Base-by-base conservation (phyloP, 805 yeast genomes). In the Teunomyces panamensis region DNA sequence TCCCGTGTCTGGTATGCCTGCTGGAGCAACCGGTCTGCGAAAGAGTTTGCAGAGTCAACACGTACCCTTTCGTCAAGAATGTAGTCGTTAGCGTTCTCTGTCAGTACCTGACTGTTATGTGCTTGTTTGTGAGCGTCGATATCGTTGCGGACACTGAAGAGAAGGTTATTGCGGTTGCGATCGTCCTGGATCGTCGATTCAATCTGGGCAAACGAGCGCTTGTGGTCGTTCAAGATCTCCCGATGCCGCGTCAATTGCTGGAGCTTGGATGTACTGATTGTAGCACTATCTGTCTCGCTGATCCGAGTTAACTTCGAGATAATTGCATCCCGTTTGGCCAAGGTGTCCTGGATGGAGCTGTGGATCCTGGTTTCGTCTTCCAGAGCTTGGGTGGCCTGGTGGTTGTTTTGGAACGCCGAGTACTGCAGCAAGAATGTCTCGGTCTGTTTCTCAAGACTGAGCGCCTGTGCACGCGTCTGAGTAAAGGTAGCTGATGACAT, bases 1-100 rank as follows among this genome's bases (percentile, higher is more conserved):
- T 91, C 97, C 49, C 98, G 75, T 0, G 98, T 90, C 55, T 87
- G 88, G 68, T 81, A 85, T 1, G 97, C 98, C 62, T 86, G 91
- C n/a, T 79, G 78, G 33, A 92, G 75, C 49, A 94, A 72, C 39
- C 85, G 70, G 62, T 94, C 97, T 11, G 96, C 88, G 44, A 90
- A 71, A 37, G 77, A 74, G 62, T 89, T 84, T 37, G 94, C 83
- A 44, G 75, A 75, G 54, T 87, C 88, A 14, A 86, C 85, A 43
- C 96, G 73, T 33, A 78, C 72, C 6, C 89, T 67, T 66, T 92
- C 99, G 49, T 86, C 83, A 48, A 85, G 75, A 62, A 88, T 83
- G 63, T 92, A 92, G 51, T 83, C 87, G 52, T 85, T 81, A 47
- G 83, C 88, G 54, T 67, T 67, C 39, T 47, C 49, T 4, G 53